Evolutionary conservation across 805 yeast genomes (phyloP).

Genomic region (Kuraishia cidri): DNA sequence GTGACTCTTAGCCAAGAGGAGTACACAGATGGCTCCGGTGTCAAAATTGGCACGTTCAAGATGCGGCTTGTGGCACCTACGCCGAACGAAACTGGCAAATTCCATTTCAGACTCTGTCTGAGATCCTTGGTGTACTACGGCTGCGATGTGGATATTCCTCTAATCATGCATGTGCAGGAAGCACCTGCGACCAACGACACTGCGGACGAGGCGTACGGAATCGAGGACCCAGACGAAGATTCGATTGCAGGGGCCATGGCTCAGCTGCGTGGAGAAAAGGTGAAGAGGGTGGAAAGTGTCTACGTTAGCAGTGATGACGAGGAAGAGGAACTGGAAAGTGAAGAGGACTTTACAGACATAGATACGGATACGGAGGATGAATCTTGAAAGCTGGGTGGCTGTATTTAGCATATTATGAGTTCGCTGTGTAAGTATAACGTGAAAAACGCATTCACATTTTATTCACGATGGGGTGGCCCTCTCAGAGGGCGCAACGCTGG

Average conservation of each 20-base stretch:
- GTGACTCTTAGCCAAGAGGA: constrained; percentile 42
- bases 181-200: constrained; percentile 27
- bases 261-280: constrained; percentile 53
- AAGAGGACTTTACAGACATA: constrained; percentile 35
- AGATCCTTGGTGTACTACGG: constrained; percentile 78
- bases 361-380: constrained; percentile 63
- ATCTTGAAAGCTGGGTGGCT: no score
- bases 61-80: constrained; percentile 68
- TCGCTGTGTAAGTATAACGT: no score
- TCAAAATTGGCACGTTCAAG: constrained; percentile 63
- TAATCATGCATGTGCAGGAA: constrained; percentile 60
- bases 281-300: constrained; percentile 32
- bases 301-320: constrained; percentile 19
- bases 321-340: constrained; percentile 11
- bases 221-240: constrained; percentile 69
- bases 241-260: constrained; percentile 71
- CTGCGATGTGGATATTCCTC: constrained; percentile 63
- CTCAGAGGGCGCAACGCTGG: no score
- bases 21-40: constrained; percentile 30
- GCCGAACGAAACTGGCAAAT: constrained; percentile 61
- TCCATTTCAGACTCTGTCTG: constrained; percentile 61
- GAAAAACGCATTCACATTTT: no score
- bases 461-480: no score
- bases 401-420: no score
- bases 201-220: constrained; percentile 36